Percentiles rank a stretch among this genome's conserved stretches.
Conservation (phyloP, 257 asterid genomes). For the Lycium ferocissimum region DNA sequence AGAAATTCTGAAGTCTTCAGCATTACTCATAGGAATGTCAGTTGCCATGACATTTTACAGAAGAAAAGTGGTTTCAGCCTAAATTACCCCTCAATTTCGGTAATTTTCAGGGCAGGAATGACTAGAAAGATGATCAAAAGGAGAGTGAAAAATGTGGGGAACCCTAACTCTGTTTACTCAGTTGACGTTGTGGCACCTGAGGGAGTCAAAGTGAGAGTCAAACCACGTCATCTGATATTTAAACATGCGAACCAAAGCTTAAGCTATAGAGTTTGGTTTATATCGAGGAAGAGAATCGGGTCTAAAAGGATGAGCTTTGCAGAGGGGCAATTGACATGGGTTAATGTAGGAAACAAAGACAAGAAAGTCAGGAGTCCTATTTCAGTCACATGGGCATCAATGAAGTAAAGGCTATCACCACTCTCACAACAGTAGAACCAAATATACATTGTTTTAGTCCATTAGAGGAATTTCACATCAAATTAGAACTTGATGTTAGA, state of each 20-base stretch:
- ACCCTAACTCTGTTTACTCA: constrained; percentile 43
- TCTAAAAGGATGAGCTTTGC: constrained; percentile 40
- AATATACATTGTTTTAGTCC: background rate
- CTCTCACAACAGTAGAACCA: constrained; percentile 28
- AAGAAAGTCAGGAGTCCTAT: constrained; percentile 75
- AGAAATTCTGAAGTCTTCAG: constrained; percentile 65
- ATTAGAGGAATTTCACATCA: background rate
- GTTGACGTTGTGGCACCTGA: constrained; percentile 63
- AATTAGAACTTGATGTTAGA: constrained; percentile 25
- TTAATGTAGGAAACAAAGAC: constrained; percentile 45
- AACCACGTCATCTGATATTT: constrained; percentile 63
- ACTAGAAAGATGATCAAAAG: constrained; percentile 58
- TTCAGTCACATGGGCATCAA: constrained; percentile 77
- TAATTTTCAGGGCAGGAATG: constrained; percentile 59
- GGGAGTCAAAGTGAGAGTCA: constrained; percentile 75
- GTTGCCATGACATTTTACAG: constrained; percentile 63
- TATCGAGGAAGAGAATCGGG: constrained; percentile 47
- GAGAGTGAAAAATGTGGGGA: constrained; percentile 72
- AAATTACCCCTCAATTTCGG: constrained; percentile 82
- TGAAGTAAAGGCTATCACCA: constrained; percentile 39
- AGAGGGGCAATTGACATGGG: constrained; percentile 80
- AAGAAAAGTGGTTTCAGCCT: constrained; percentile 80
- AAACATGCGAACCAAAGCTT: constrained; percentile 58
- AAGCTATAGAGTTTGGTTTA: constrained; percentile 77
- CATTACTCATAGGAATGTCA: constrained; percentile 82